Conservation (phyloP, 192 early-diverging fungal genomes). For the Ambispora gerdemannii region DNA sequence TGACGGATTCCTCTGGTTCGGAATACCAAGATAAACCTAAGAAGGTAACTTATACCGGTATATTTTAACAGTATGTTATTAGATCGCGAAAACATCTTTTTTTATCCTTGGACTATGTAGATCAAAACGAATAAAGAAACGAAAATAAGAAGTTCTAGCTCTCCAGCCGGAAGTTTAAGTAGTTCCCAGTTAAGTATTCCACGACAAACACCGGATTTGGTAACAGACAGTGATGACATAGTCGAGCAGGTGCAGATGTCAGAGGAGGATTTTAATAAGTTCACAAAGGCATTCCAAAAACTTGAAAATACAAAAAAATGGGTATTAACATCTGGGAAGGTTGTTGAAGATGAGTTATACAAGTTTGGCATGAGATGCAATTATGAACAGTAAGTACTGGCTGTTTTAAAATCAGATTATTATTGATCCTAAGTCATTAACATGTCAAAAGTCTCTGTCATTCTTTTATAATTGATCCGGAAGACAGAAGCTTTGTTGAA, state of each 20-base stretch:
- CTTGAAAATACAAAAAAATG: conserved; percentile 31
- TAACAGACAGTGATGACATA: conserved; percentile 19
- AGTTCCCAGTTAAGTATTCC: conserved; percentile 3
- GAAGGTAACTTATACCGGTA: conserved; percentile 5
- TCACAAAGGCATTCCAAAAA: conserved; percentile 28
- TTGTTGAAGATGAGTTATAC: conserved; percentile 34
- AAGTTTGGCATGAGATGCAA: conserved; percentile 29
- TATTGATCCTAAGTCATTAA: conserved; percentile 16
- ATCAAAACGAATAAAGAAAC: conserved; percentile 25
- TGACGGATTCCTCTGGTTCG: neutral
- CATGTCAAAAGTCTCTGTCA: conserved; percentile 28
- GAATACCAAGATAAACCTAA: conserved; percentile 1
- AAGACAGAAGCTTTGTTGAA: conserved; percentile 29
- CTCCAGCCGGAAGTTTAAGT: conserved; percentile 16
- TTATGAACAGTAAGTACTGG: conserved; percentile 32
- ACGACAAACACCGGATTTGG: conserved; percentile 2
- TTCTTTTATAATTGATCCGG: conserved; percentile 30
- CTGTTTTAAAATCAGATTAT: conserved; percentile 30
- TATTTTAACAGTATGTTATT: neutral
- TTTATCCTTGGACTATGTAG: conserved; percentile 21
- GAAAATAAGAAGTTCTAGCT: conserved; percentile 20
- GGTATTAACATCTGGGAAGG: conserved; percentile 30
- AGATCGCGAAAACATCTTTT: conserved; percentile 15
- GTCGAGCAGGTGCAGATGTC: conserved; percentile 11
- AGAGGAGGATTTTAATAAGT: conserved; percentile 13